phyloP scores from a whole-genome alignment of 75 land plant genomes.

The Selaginella tamariscina region DNA sequence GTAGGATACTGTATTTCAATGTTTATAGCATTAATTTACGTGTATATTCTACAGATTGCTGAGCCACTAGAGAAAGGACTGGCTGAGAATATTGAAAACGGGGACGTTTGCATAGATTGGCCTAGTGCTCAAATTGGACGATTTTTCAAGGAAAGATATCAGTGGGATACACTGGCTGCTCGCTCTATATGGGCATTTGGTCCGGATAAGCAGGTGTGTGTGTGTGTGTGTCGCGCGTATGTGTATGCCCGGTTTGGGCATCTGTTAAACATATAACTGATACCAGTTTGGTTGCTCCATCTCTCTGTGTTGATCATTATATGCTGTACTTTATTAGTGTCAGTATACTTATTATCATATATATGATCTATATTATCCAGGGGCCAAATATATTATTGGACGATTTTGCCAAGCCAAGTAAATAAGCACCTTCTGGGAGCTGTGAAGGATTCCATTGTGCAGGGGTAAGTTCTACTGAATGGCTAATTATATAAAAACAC shows the following conservation, averaged over 20 bases:
- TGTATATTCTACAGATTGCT: constrained; percentile 50
- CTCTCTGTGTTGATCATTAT: neutral
- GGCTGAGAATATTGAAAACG: constrained; percentile 96
- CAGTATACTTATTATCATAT: too few species aligned
- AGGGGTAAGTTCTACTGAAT: too few species aligned
- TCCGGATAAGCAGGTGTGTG: constrained; percentile 90
- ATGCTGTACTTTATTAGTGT: too few species aligned
- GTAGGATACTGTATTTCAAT: neutral
- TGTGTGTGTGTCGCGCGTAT: too few species aligned
- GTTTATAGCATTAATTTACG: neutral
- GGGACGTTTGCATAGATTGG: constrained; percentile 85
- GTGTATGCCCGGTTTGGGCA: too few species aligned
- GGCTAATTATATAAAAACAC: too few species aligned
- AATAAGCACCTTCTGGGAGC: constrained; percentile 77
- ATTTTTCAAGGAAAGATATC: constrained; percentile 74
- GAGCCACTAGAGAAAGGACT: constrained; percentile 92
- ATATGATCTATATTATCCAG: constrained; percentile 39
- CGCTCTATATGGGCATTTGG: constrained; percentile 99
- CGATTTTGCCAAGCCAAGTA: constrained; percentile 90
- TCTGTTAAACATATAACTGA: too few species aligned
- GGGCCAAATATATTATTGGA: constrained; percentile 94
- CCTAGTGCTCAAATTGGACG: constrained; percentile 64
- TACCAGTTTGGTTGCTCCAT: neutral
- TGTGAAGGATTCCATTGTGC: constrained; percentile 97
- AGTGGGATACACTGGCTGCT: constrained; percentile 98